These are phyloP conservation scores for Camellia granthamiana DNA, from an alignment of 148 eudicot genomes.

Conservation along the genomic window DNA sequence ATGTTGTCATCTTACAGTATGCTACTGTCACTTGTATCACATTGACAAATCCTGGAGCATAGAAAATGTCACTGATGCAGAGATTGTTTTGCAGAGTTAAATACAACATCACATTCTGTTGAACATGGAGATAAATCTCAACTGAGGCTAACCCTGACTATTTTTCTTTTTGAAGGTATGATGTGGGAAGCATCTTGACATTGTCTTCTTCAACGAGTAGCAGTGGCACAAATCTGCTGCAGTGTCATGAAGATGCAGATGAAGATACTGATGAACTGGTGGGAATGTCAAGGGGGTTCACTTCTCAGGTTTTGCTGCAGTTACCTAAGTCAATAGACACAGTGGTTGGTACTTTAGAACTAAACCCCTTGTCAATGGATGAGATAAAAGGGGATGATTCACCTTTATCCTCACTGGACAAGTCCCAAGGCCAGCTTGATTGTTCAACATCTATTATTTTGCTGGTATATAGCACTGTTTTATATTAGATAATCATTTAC, in stretches of 20 bases:
- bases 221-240: conserved; percentile 16
- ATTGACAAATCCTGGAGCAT: too few relatives aligned
- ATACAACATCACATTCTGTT: neutral
- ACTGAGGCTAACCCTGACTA: conserved; percentile 22
- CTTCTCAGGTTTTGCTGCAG: conserved; percentile 33
- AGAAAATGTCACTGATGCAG: too few relatives aligned
- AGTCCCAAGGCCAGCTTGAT: conserved; percentile 15
- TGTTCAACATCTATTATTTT: conserved; percentile 20
- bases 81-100: too few relatives aligned
- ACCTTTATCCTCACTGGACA: conserved; percentile 12
- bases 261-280: conserved; percentile 24
- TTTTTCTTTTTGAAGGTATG: conserved; percentile 35
- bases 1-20: neutral
- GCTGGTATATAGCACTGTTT: conserved; percentile 22
- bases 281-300: conserved; percentile 16
- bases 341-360: conserved; percentile 26
- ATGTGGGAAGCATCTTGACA: conserved; percentile 16
- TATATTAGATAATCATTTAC: neutral
- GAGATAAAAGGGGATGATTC: conserved; percentile 24
- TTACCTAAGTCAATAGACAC: conserved; percentile 31
- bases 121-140: conserved; percentile 5
- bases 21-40: neutral
- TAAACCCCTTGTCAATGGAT: conserved; percentile 8
- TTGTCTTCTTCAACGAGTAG: conserved; percentile 27
- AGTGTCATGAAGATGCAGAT: conserved; percentile 19